Evolutionary conservation across 495 filamentous ascomycete genomes (phyloP).

Genomic region (Venustampulla echinocandica): DNA sequence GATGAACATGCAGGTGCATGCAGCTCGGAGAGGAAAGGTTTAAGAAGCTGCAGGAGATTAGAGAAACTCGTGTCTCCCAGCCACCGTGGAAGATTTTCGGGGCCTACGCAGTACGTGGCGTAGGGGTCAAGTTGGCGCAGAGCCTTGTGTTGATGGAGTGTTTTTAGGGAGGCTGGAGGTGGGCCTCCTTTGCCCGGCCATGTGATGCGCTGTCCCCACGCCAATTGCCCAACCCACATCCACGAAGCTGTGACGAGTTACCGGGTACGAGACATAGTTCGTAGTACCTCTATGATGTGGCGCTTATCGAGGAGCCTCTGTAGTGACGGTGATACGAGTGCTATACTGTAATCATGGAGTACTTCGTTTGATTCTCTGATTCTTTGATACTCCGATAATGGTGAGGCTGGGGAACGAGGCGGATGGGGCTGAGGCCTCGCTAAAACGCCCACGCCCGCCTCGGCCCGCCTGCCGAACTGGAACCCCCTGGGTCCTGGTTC

Average conservation of each 20-base stretch:
- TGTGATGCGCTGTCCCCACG: too few relatives aligned
- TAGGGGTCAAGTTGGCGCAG: not conserved
- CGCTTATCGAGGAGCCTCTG: not conserved
- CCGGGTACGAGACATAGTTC: too few relatives aligned
- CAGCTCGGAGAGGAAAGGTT: constrained; percentile 7
- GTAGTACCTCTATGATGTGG: too few relatives aligned
- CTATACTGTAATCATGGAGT: too few relatives aligned
- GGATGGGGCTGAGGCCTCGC: too few relatives aligned
- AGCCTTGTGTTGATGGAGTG: not conserved
- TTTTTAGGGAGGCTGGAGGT: constrained; percentile 13
- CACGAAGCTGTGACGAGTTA: too few relatives aligned
- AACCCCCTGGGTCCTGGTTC: not conserved
- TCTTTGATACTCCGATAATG: not conserved
- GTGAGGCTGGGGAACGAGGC: too few relatives aligned
- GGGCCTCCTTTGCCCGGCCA: constrained; percentile 2
- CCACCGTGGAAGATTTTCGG: constrained; percentile 9
- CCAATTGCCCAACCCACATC: too few relatives aligned
- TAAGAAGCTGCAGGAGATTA: constrained; percentile 16
- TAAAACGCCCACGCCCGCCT: not conserved
- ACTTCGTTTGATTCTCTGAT: not conserved
- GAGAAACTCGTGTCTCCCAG: constrained; percentile 16
- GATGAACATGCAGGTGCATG: constrained; percentile 11
- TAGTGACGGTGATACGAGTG: not conserved
- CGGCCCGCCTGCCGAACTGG: not conserved
- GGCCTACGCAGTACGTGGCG: constrained; percentile 9